Evolutionary conservation across 2,329 filamentous ascomycete species (phyloP).

Genomic region (Rugonectria rugulosa): DNA sequence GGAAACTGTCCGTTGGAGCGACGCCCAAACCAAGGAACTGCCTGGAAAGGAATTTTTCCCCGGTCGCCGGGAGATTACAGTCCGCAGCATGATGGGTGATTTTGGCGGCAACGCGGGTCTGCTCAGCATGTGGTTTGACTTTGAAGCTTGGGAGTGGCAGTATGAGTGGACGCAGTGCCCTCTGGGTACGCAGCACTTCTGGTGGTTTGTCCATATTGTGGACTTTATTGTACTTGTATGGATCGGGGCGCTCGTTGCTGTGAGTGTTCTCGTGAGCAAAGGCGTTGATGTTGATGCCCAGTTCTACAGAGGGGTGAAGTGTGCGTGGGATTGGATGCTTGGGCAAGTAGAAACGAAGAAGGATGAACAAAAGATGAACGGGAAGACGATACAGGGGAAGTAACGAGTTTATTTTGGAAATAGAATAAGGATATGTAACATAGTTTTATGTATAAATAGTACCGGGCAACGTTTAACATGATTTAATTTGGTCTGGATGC

Average conservation of each 20-base stretch:
- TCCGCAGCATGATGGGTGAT: slow-evolving; percentile 98
- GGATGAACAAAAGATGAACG: slow-evolving; percentile 21
- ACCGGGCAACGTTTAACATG: too few relatives aligned
- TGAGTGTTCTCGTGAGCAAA: slow-evolving; percentile 35
- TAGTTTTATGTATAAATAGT: background rate
- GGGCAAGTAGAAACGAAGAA: slow-evolving; percentile 12
- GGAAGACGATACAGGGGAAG: slow-evolving; percentile 17
- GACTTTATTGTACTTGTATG: slow-evolving; percentile 60
- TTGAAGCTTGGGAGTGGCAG: slow-evolving; percentile 75
- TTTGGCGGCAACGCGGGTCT: slow-evolving; percentile 93
- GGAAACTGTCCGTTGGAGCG: slow-evolving; percentile 58
- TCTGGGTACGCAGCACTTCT: slow-evolving; percentile 86
- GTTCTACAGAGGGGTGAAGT: slow-evolving; percentile 30
- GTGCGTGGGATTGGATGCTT: slow-evolving; percentile 14
- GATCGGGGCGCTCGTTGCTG: slow-evolving; percentile 36
- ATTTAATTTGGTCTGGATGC: too few relatives aligned
- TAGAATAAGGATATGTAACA: background rate
- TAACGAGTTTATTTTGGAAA: background rate
- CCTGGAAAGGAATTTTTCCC: slow-evolving; percentile 56
- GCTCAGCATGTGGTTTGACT: slow-evolving; percentile 89
- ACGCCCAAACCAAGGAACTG: slow-evolving; percentile 52
- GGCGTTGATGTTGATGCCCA: slow-evolving; percentile 48
- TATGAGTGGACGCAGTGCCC: slow-evolving; percentile 82
- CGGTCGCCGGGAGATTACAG: slow-evolving; percentile 86
- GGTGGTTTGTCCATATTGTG: slow-evolving; percentile 88